Evolutionary conservation across 1,284 basidiomycete species (phyloP).

Genomic region (Leucoagaricus sp.): DNA sequence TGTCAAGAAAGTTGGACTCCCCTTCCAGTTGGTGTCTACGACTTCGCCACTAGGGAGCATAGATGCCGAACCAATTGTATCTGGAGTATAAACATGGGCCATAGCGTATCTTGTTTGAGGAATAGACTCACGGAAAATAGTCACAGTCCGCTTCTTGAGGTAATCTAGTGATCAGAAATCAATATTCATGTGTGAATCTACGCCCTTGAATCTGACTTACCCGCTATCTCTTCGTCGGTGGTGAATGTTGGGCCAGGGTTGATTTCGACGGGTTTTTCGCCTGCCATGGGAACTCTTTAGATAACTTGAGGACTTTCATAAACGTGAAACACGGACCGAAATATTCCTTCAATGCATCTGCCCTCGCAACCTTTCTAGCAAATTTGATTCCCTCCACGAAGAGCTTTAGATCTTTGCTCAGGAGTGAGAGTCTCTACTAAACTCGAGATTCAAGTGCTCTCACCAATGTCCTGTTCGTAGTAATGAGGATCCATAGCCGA

Average conservation of each 20-base stretch:
- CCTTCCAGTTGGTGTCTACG: slow-evolving; percentile 37
- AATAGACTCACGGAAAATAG: background rate
- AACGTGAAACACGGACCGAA: background rate
- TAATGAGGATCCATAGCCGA: slow-evolving; percentile 31
- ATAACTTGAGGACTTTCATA: too few relatives aligned
- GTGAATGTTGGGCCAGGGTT: background rate
- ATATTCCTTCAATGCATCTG: slow-evolving; percentile 44
- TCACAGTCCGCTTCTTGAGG: background rate
- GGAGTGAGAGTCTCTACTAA: slow-evolving; percentile 1
- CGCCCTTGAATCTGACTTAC: too few relatives aligned
- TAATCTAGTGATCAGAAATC: background rate
- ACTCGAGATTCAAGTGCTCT: background rate
- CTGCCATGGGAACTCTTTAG: too few relatives aligned
- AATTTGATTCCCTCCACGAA: slow-evolving; percentile 54
- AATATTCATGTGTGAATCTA: background rate
- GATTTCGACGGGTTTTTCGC: background rate
- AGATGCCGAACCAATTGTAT: slow-evolving; percentile 45
- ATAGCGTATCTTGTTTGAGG: background rate
- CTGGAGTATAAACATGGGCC: slow-evolving; percentile 20
- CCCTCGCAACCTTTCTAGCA: slow-evolving; percentile 40
- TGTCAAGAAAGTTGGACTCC: too few relatives aligned
- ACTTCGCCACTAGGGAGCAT: slow-evolving; percentile 62
- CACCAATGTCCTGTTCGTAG: slow-evolving; percentile 30
- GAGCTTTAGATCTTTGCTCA: slow-evolving; percentile 35
- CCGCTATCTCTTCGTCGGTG: background rate